Percentiles rank a stretch among this genome's conserved stretches.
phyloP scores from a whole-genome alignment of 331 rosid genomes.

The Stylosanthes scabra region DNA sequence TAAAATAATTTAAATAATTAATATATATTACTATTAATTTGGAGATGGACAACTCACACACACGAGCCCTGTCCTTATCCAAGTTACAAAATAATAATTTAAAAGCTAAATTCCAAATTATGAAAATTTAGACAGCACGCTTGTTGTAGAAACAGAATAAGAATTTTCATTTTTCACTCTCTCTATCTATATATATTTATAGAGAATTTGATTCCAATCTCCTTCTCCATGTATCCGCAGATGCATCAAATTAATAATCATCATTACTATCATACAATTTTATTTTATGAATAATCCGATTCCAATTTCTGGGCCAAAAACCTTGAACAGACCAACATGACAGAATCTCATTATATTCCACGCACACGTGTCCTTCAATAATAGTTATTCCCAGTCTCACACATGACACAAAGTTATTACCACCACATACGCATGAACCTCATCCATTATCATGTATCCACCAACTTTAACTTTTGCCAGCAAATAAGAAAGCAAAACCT shows the following conservation, averaged over 20 bases:
- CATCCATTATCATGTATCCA: not conserved
- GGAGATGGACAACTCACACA: not conserved
- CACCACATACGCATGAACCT: conserved; percentile 5
- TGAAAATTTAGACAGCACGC: not conserved
- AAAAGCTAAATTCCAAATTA: too few species aligned
- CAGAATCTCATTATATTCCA: not conserved
- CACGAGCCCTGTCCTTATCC: not conserved
- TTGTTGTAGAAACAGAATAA: too few species aligned
- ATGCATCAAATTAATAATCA: too few species aligned
- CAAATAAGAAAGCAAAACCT: not conserved
- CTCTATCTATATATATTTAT: too few species aligned
- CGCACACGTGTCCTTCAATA: not conserved
- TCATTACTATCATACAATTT: too few species aligned
- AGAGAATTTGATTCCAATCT: too few species aligned
- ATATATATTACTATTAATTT: not conserved
- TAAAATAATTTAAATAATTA: too few species aligned
- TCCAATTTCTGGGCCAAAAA: not conserved
- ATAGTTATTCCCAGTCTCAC: not conserved
- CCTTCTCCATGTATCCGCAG: too few species aligned
- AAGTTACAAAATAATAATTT: not conserved
- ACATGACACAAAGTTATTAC: not conserved
- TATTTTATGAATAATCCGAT: not conserved
- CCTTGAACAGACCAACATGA: not conserved
- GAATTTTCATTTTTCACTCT: not conserved
- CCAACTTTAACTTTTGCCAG: not conserved